These are phyloP conservation scores for Mycena floridula DNA, from an alignment of 768 basidiomycete species.

Conservation along the genomic window DNA sequence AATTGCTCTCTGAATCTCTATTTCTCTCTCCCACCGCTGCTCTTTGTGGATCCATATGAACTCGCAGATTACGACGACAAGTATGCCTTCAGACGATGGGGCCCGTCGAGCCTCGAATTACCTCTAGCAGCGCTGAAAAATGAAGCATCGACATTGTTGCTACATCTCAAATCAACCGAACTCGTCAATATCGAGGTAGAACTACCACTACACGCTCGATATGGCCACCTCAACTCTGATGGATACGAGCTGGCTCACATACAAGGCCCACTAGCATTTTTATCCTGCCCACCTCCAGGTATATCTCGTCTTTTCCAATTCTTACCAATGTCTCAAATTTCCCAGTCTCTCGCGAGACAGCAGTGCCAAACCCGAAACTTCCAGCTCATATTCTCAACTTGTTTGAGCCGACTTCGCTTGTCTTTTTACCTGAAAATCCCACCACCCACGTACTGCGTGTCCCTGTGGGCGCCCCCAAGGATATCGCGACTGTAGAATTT, in stretches of 20 bases:
- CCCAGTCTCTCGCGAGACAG: neutral
- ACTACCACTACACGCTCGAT: constrained; percentile 43
- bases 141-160: constrained; percentile 17
- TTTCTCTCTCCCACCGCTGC: constrained; percentile 31
- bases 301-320: neutral
- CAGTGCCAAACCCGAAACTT: neutral
- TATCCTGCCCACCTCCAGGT: constrained; percentile 25
- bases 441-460: constrained; percentile 18
- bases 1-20: constrained; percentile 34
- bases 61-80: constrained; percentile 28
- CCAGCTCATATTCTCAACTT: neutral
- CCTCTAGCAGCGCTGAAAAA: constrained; percentile 33
- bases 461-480: constrained; percentile 29
- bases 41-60: constrained; percentile 46
- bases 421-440: neutral
- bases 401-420: neutral
- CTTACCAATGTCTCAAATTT: neutral
- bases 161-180: constrained; percentile 13
- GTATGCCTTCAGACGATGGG: constrained; percentile 36
- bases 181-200: constrained; percentile 21
- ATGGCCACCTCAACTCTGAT: constrained; percentile 25
- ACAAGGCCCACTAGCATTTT: constrained; percentile 31
- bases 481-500: constrained; percentile 35
- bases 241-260: constrained; percentile 19
- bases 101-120: constrained; percentile 38